Base-by-base conservation (phyloP, 2,329 filamentous ascomycete species). In the Raffaelea ambrosiae region DNA sequence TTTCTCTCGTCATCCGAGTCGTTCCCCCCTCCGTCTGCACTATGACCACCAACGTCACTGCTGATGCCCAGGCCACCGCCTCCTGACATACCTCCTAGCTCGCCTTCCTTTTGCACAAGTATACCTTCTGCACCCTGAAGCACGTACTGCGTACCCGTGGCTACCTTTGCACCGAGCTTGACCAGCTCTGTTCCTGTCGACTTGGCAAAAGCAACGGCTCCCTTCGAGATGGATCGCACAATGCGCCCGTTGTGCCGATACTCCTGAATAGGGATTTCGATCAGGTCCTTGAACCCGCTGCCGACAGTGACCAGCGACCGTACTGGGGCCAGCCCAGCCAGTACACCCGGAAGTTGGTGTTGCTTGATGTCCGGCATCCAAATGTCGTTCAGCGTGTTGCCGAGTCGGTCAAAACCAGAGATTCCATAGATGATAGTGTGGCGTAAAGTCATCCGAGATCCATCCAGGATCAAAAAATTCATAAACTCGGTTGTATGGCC, bases 401-500 rank as follows among this genome's bases (percentile, higher is more conserved):
- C 89, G 2, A 98, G 75, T 44, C 86, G 83, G 56, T 97, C 90
- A 57, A 97, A 96, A 0, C 93, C 93, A 8, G 82, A 82, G 1
- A 95, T 79, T 23, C 94, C 93, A 56, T 97, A 96, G 33, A 97
- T 81, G 56, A 98, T 97, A 22, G 87, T 86, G 61, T 91, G 90
- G 13, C 86, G 80, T 46, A 98, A 76, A 7, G 85, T 79, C 75
- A 98, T 86, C 51, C 91, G 83, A 2, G 93, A 83, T 54, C 87
- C 84, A 56, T 98, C 93, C 1, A 98, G 77, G 14, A 91, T 86
- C 54, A 98, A 77, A 62, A 98, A 96, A 64, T 98, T 98, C 90
- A 97, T 97, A 59, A 98, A 95, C 63, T 98, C 93, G 0, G 88
- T 95, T 1, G 93, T 97, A 55, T 88, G 88, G 2, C 93, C 93